phyloP scores from a whole-genome alignment of 1,284 basidiomycete genomes.

The Binderoboletus segoi region DNA sequence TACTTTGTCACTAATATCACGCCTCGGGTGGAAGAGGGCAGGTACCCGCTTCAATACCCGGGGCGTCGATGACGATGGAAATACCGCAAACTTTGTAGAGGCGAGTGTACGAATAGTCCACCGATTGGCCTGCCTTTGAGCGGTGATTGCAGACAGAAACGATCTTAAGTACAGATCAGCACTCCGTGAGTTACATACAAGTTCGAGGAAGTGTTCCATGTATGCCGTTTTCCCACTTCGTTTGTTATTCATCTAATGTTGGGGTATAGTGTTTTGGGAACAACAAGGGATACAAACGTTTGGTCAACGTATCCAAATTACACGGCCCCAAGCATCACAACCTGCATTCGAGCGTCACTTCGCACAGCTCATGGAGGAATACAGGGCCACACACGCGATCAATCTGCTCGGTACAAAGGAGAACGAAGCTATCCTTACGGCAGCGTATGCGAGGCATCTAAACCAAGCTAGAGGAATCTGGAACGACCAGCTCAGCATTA shows the following conservation, averaged over 20 bases:
- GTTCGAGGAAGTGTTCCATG: constrained; percentile 92
- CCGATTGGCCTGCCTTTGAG: constrained; percentile 6
- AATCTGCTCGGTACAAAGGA: constrained; percentile 91
- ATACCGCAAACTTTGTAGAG: constrained; percentile 98
- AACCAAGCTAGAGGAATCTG: constrained; percentile 58
- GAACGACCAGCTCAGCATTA: constrained; percentile 68
- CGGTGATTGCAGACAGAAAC: constrained; percentile 76
- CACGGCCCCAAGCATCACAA: constrained; percentile 93
- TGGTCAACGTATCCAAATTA: constrained; percentile 89
- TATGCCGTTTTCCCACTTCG: constrained; percentile 46
- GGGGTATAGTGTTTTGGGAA: constrained; percentile 88
- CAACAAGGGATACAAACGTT: constrained; percentile 93
- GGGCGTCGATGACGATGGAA: constrained; percentile 97
- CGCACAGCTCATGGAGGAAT: constrained; percentile 81
- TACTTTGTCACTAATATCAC: constrained; percentile 79
- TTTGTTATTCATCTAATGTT: constrained; percentile 17
- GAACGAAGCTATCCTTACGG: constrained; percentile 85
- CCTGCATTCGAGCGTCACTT: constrained; percentile 97
- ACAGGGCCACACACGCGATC: constrained; percentile 79
- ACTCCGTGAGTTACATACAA: constrained; percentile 90
- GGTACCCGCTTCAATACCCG: constrained; percentile 97
- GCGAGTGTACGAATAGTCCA: constrained; percentile 41
- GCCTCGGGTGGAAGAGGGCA: constrained; percentile 93
- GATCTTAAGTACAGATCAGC: constrained; percentile 81
- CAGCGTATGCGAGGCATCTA: constrained; percentile 81